Evolutionary conservation across 2,329 filamentous ascomycete species (phyloP).

Genomic region (Colletotrichum sp.): DNA sequence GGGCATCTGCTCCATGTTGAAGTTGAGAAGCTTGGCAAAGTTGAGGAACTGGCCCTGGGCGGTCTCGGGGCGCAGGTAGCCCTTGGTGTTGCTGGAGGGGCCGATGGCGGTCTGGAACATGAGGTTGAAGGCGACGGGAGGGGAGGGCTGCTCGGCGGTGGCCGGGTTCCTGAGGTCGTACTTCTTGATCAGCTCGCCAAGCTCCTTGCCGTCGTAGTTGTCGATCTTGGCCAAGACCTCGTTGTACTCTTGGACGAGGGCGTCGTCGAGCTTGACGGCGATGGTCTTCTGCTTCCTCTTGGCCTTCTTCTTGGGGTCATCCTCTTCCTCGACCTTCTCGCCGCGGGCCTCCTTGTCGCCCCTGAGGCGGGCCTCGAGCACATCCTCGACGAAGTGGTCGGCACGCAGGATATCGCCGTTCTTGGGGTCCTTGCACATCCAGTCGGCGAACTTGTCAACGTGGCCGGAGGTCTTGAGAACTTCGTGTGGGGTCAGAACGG

Average conservation of each 20-base stretch:
- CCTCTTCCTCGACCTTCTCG: slow-evolving; percentile 75
- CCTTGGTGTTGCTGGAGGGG: slow-evolving; percentile 84
- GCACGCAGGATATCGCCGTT: slow-evolving; percentile 95
- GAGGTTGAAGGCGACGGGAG: slow-evolving; percentile 92
- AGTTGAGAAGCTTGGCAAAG: slow-evolving; percentile 94
- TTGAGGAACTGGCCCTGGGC: slow-evolving; percentile 98
- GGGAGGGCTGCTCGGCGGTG: slow-evolving; percentile 76
- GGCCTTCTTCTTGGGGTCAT: slow-evolving; percentile 82
- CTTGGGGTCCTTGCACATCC: slow-evolving; percentile 99
- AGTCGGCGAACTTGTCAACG: slow-evolving; percentile 97
- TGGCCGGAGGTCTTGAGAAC: slow-evolving; percentile 96
- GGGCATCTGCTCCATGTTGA: slow-evolving; percentile 93
- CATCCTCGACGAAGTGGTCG: slow-evolving; percentile 95
- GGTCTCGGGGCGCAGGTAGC: slow-evolving; percentile 91
- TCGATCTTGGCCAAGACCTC: slow-evolving; percentile 91
- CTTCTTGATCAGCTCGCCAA: slow-evolving; percentile 88
- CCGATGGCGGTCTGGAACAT: slow-evolving; percentile 99
- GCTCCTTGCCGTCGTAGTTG: slow-evolving; percentile 88
- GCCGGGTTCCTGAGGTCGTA: slow-evolving; percentile 89
- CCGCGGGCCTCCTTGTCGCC: slow-evolving; percentile 93
- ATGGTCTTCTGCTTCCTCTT: slow-evolving; percentile 79
- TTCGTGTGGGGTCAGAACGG: slow-evolving; percentile 89
- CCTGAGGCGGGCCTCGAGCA: slow-evolving; percentile 85
- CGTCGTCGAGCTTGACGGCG: slow-evolving; percentile 86
- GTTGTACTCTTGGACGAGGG: slow-evolving; percentile 86